Conservation (phyloP, 2,329 filamentous ascomycete species). For the Colletotrichum gloeosporioides region DNA sequence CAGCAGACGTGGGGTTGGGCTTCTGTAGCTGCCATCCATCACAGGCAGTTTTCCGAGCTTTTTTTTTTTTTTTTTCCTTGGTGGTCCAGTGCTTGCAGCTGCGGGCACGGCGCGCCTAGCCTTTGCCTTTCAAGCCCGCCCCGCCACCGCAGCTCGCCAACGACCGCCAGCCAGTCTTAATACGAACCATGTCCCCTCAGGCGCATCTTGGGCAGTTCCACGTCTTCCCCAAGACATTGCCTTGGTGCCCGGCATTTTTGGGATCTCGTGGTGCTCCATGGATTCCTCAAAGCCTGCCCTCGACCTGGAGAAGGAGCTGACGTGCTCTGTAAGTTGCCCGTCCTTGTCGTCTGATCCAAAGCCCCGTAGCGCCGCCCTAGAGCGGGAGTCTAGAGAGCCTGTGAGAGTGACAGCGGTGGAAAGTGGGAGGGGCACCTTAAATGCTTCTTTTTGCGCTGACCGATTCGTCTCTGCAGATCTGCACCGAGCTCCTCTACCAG, state of each 20-base stretch:
- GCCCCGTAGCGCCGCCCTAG: conserved; percentile 14
- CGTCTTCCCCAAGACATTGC: not conserved
- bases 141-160: conserved; percentile 14
- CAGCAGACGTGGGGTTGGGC: conserved; percentile 17
- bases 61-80: not conserved
- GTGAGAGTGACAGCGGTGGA: not conserved
- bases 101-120: conserved; percentile 12
- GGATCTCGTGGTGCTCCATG: conserved; percentile 39
- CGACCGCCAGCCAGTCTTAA: conserved; percentile 4
- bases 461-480: conserved; percentile 69
- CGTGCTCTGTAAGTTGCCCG: conserved; percentile 78
- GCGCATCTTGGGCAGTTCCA: not conserved
- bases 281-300: conserved; percentile 56
- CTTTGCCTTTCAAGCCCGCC: conserved; percentile 6
- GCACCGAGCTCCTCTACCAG: conserved; percentile 92
- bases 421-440: not conserved
- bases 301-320: conserved; percentile 92
- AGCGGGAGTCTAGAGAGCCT: not conserved
- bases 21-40: not conserved
- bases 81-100: not conserved
- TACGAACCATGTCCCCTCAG: conserved; percentile 17
- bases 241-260: conserved; percentile 6
- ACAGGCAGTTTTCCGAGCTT: not conserved
- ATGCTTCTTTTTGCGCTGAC: not conserved
- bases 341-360: conserved; percentile 20